Base-by-base conservation (phyloP, 345 rosid genomes). In the Lepidium aucheri region DNA sequence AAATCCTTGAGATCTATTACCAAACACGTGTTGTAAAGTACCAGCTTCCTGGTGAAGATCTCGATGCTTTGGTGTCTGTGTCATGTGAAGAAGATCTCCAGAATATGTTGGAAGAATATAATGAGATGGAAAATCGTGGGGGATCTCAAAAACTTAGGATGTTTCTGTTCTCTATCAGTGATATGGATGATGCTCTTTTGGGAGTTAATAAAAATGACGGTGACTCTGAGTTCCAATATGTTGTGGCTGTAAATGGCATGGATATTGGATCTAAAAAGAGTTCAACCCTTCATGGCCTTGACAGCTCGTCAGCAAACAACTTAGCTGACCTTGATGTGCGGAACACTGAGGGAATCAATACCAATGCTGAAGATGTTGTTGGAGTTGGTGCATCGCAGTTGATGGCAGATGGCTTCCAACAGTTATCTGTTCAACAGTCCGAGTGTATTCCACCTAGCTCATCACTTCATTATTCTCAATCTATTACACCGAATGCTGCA, bases 41-140 rank as follows among this genome's bases (percentile, higher is more conserved):
- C 76, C 98, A 91, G 74, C 96, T 91, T 76, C 98, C 96, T 69
- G 98, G 94, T 16, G 98, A 91, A 81, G 96, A 91, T 70, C 85
- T 91, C 62, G 98, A 91, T 60, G 90, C 98, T 3, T 80, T 91
- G 81, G 90, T 91, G 63, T 91, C 98, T 77, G 90, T 91, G 56
- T 82, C 96, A 9, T 85, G 87, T 60, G 87, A 86, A 40, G 98
- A 89, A 72, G 98, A 91, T 83, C 84, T 91, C 62, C 79, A 74
- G 68, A 91, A 89, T 75, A 89, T 91, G 98, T 80, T 89, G 84
- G 96, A 89, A 74, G 96, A 89, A 60, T 84, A 84, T 75, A 73
- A 65, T 57, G 91, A 82, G 67, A 77, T 82, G 77, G 88, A 79
- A 69, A 79, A 64, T 60, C 77, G 79, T 63, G 85, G 78, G 53